These are phyloP conservation scores for Ambrosia artemisiifolia DNA, from an alignment of 129 eudicot species.

Conservation along the genomic window DNA sequence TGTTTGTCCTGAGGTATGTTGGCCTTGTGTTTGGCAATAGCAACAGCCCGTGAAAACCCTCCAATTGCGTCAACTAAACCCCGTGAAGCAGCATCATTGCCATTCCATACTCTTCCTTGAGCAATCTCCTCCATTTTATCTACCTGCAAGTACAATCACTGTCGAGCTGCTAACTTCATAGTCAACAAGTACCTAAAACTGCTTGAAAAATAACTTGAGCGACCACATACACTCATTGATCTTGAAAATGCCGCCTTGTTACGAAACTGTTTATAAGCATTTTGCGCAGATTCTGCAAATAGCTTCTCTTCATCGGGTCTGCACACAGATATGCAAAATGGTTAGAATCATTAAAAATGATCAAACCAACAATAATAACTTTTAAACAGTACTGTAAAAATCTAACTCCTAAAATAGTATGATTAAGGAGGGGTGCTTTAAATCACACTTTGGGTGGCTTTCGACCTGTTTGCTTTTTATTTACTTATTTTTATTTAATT, in stretches of 20 bases:
- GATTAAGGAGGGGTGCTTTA: no score
- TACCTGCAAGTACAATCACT: no score
- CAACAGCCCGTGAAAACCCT: constrained; percentile 80
- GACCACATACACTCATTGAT: constrained; percentile 89
- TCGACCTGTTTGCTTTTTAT: no score
- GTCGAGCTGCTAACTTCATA: no score
- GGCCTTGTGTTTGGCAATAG: constrained; percentile 90
- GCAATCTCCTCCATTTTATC: constrained; percentile 86
- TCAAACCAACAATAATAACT: no score
- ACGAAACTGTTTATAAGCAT: constrained; percentile 68
- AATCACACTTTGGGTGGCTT: no score
- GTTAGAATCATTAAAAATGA: constrained; percentile 1
- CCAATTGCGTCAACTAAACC: constrained; percentile 91
- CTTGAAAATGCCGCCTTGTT: constrained; percentile 94
- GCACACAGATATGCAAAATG: constrained; percentile 14
- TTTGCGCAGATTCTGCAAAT: constrained; percentile 76
- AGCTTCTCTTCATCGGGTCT: constrained; percentile 94
- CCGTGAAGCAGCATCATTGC: constrained; percentile 71
- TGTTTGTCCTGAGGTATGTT: constrained; percentile 64
- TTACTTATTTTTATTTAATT: no score
- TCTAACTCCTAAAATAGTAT: no score
- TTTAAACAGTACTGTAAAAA: no score
- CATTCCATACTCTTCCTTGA: constrained; percentile 91
- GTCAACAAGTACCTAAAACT: not conserved
- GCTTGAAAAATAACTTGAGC: no score